Base-by-base conservation (phyloP, 768 basidiomycete species). In the Suillus placidus region DNA sequence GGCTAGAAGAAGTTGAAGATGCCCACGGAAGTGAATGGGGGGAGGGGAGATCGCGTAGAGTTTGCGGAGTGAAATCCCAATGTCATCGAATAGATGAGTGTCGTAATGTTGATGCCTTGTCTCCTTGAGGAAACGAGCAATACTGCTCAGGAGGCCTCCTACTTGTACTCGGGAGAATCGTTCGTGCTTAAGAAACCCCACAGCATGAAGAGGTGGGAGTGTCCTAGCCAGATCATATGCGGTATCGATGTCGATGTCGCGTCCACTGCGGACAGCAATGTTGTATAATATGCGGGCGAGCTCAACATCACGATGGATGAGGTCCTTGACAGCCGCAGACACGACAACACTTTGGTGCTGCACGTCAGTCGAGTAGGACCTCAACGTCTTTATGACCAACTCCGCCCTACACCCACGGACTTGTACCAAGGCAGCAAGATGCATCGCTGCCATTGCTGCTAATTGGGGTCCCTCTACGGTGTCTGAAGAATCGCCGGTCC, bases 1-100 rank as follows among this genome's bases (percentile, higher is more conserved):
- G 71, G 64, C 58, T 58, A 87, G 73, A 34, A 85, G 78, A 60
- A 80, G 83, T 13, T 84, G 81, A 40, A 88, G 71, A n/a, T 72
- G 67, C 38, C 73, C 70, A 58, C 81, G 82, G 68, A 82, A 81
- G 62, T 83, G 83, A 66, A 73, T 68, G 0, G 78, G 72, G 0
- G 83, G 83, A 20, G 69, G 68, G 4, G 69, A 73, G 4, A 70
- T 71, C 10, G 66, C 52, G 64, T 84, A 87, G 40, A 84, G 64
- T 2, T 69, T 71, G 52, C 65, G 67, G 43, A 87, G 70, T 7
- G 71, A 71, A n/a, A 79, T 65, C 13, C 73, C 77, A 32, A 88
- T 60, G 6, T 72, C 67, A 30, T 70, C 64, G n/a, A 79, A 78
- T 34, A 79, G 69, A 6, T 61, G 58, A 6, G 75, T 62, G 18